Percentiles rank a stretch among this genome's conserved stretches.
These are phyloP conservation scores for Aspergillus terreus DNA, from an alignment of 2,329 filamentous ascomycete genomes.

Conservation along the genomic window DNA sequence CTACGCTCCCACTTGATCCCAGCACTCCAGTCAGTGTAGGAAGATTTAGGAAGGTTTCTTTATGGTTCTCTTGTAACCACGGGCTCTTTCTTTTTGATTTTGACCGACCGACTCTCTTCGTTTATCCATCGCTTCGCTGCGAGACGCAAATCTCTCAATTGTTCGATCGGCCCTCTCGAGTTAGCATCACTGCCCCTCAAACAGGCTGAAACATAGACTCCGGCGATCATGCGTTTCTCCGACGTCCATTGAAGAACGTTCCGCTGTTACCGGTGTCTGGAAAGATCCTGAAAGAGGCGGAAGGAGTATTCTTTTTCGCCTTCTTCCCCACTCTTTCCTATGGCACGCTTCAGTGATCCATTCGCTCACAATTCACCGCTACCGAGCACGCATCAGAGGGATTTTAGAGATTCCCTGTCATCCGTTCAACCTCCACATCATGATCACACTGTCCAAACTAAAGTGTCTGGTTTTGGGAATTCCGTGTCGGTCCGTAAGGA, in stretches of 20 bases:
- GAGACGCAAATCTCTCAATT: no score
- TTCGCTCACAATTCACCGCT: conserved; percentile 4
- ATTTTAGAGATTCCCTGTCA: neutral
- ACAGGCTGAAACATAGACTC: neutral
- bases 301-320: neutral
- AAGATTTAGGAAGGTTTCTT: no score
- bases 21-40: no score
- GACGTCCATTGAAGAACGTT: neutral
- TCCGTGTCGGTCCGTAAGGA: conserved; percentile 5
- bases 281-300: neutral
- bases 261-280: neutral
- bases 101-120: no score
- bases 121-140: no score
- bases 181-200: neutral
- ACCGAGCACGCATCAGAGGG: neutral
- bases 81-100: no score
- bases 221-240: conserved; percentile 1
- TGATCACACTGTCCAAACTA: conserved; percentile 1
- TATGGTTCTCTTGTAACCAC: no score
- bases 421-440: neutral
- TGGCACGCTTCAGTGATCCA: conserved; percentile 5
- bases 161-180: no score
- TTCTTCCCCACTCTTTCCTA: conserved; percentile 2
- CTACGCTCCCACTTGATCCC: no score
- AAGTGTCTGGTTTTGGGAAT: neutral